Evolutionary conservation across 768 basidiomycete species (phyloP), one percentile per base, ranked within the genome.

Genomic region (Hirschioporus abietinus): DNA sequence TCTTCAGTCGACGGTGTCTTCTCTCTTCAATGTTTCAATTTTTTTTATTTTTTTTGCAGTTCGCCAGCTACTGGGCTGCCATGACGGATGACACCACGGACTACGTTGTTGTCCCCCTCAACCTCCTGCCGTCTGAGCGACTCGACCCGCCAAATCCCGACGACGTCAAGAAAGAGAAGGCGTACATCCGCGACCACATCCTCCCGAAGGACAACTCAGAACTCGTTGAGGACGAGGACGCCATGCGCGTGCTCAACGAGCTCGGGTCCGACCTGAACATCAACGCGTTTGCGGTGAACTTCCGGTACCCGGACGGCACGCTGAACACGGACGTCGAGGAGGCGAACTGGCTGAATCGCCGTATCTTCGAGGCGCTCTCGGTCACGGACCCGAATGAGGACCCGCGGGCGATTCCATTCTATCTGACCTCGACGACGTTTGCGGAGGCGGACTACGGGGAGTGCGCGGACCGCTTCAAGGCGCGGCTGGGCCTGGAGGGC

Each of bases 201-300:
- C 64, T 79, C 24, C 68, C 68, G 6, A 60, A 65, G 9, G 66
- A 72, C 8, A 78, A 81, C 69, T 67, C 68, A 23, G 76, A 76
- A 6, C 58, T 80, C 25, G 64, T 74, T 30, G 59, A 70, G n/a
- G 75, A 80, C 66, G 23, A 61, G 60, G 65, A 70, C 7, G 73
- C 76, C 17, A 69, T 69, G 72, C 66, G 72, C 2, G 64, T 73
- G 26, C 65, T 79, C 58, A 63, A 65, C 17, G 67, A 71, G n/a
- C 63, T 79, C 8, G 81, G 80, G 17, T 77, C 77, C 8, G 82
- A 83, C 68, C 76, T 83, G 65, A 75, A 72, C 63, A 81, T 84
- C 73, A 82, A 82, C 66, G 74, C 77, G 1, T 83, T 83, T 65
- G 75, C 78, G 1, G 77, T 76, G 72, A 82, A 83, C 73, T 82